Evolutionary conservation across 1,139 yeast genomes (phyloP).

Genomic region (Groenewaldozyma sp.): DNA sequence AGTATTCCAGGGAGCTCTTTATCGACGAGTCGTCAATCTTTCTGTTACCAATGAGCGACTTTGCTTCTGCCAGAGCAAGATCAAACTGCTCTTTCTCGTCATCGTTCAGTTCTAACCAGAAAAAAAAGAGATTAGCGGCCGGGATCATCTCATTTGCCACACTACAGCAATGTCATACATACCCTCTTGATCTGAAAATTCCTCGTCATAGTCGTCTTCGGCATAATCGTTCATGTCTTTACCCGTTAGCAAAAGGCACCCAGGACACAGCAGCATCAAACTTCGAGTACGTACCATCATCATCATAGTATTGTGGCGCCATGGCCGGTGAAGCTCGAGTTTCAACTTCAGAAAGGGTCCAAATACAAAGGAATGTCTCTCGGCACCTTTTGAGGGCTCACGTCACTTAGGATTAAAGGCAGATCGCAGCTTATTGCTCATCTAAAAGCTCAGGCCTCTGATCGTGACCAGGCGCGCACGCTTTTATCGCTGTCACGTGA

Average conservation of each 20-base stretch:
- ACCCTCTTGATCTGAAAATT: conserved; percentile 12
- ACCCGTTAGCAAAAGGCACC: background rate
- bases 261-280: background rate
- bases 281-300: conserved; percentile 14
- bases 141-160: background rate
- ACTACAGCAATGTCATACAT: no score
- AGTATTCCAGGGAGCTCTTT: conserved; percentile 52
- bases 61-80: conserved; percentile 6
- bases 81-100: conserved; percentile 5
- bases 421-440: no score
- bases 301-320: conserved; percentile 10
- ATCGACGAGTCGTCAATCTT: conserved; percentile 44
- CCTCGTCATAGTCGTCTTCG: conserved; percentile 11
- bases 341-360: no score
- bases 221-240: conserved; percentile 16
- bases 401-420: no score
- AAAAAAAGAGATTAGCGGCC: background rate
- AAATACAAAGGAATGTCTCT: no score
- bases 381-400: no score
- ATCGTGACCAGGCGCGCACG: no score
- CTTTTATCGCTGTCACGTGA: no score
- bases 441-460: no score
- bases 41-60: conserved; percentile 39
- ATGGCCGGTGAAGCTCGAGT: no score
- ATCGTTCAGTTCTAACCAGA: background rate